Evolutionary conservation across 2,329 filamentous ascomycete species (phyloP), one percentile per base, ranked within the genome.

Genomic region (Raffaelea ambrosiae): DNA sequence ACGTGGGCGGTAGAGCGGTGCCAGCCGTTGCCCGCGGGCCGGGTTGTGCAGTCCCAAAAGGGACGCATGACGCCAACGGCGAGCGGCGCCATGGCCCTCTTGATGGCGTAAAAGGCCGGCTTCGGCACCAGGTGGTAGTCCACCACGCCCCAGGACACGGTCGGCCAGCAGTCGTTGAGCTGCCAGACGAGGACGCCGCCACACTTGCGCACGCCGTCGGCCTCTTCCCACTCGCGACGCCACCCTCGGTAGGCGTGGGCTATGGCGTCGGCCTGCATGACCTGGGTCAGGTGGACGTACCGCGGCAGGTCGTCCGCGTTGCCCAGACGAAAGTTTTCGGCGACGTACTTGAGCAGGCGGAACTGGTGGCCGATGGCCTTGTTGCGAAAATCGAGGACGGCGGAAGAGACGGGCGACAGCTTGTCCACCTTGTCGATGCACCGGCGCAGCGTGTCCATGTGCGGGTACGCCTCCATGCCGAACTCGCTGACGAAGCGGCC

Each of bases 401-500:
- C 77, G 8, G 82, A 88, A 52, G 87, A 7, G 26, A 7, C 83
- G 1, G 84, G 79, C 33, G 76, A 68, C 31, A 79, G 71, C 48
- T 83, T 74, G 39, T 66, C 63, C 19, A 64, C 61, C 9, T 66
- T 55, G 2, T 72, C 78, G 54, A 88, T 75, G 60, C 82, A 88
- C 26, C 73, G 66, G 40, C 79, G 74, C 51, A 88, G 82, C 0
- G 87, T 90, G 44, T 80, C 72, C 53, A 88, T 72, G 59, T 85
- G 78, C 1, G 88, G 88, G 59, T 88, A 88, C 0, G 82, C 83
- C 60, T 88, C 79, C 84, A 89, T 88, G 50, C 86, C 86, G 54
- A 89, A 90, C 59, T 89, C 86, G 55, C 81, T 85, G 48, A 88
- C 83, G 65, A 90, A 89, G 1, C 86, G 77, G 4, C 85, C 85